Evolutionary conservation across 148 eudicot genomes (phyloP).

Genomic region (Persicaria tinctoria): DNA sequence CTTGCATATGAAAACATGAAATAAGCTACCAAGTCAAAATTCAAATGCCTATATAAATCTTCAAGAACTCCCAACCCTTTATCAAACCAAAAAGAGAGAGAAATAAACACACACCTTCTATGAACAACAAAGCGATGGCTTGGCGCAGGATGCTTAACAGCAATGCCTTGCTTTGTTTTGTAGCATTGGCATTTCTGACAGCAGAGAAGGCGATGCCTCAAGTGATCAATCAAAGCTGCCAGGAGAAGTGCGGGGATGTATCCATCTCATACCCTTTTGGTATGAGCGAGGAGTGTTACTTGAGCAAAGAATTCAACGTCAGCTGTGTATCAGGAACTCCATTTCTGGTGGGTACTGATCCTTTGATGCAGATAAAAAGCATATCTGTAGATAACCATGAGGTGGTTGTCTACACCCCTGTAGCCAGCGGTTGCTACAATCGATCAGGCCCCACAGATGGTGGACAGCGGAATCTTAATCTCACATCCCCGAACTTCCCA

Average conservation of each 20-base stretch:
- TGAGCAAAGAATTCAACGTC: not conserved
- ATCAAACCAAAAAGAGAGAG: not conserved
- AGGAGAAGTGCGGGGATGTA: constrained; percentile 13
- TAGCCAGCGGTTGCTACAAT: not conserved
- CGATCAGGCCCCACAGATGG: not conserved
- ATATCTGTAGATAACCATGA: not conserved
- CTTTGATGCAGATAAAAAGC: not conserved
- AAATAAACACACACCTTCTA: not conserved
- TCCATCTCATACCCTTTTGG: constrained; percentile 24
- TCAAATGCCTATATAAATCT: too few species aligned
- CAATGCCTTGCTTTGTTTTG: not conserved
- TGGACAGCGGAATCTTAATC: not conserved
- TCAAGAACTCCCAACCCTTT: not conserved
- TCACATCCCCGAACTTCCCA: not conserved
- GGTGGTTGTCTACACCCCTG: not conserved
- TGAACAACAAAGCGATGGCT: not conserved
- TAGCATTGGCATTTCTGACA: not conserved
- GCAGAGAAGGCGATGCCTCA: not conserved
- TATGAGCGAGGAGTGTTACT: constrained; percentile 10
- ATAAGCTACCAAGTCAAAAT: not conserved
- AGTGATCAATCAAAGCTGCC: constrained; percentile 13
- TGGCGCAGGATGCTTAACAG: not conserved
- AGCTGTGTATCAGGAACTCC: not conserved
- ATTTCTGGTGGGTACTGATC: not conserved
- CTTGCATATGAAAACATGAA: too few species aligned